Percentiles rank a stretch among this genome's conserved stretches.
Evolutionary conservation across 257 asterid species (phyloP).

Genomic region (Ilex asprella): DNA sequence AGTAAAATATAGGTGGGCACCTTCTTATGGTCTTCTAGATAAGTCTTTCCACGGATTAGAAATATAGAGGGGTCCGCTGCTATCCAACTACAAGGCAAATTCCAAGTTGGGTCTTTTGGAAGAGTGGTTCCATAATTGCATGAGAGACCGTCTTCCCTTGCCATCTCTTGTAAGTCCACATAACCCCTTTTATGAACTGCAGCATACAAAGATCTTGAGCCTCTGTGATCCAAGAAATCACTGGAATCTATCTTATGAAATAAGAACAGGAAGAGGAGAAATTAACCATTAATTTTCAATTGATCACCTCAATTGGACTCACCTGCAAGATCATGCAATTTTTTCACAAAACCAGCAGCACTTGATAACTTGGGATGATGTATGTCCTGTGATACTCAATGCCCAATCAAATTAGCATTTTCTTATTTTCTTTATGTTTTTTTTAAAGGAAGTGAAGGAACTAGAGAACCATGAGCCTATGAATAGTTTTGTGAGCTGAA

Average conservation of each 20-base stretch:
- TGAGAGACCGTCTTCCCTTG: conserved; percentile 58
- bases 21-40: conserved; percentile 85
- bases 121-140: conserved; percentile 88
- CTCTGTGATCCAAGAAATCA: conserved; percentile 12
- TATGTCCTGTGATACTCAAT: conserved; percentile 47
- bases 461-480: background rate
- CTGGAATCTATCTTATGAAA: conserved; percentile 9
- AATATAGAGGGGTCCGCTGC: conserved; percentile 77
- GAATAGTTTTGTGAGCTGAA: background rate
- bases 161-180: conserved; percentile 79
- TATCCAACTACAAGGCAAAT: conserved; percentile 83
- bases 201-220: conserved; percentile 19
- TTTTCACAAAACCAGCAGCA: conserved; percentile 91
- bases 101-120: conserved; percentile 76
- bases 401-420: background rate
- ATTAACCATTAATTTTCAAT: background rate
- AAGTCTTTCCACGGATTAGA: conserved; percentile 89
- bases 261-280: conserved; percentile 6
- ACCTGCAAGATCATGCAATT: conserved; percentile 93
- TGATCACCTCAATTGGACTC: conserved; percentile 15
- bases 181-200: conserved; percentile 94
- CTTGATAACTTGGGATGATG: conserved; percentile 77
- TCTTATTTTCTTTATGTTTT: background rate
- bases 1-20: conserved; percentile 23
- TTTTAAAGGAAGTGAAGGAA: background rate